Evolutionary conservation across 805 yeast species (phyloP).

Genomic region (Starmerella ratchasimensis): DNA sequence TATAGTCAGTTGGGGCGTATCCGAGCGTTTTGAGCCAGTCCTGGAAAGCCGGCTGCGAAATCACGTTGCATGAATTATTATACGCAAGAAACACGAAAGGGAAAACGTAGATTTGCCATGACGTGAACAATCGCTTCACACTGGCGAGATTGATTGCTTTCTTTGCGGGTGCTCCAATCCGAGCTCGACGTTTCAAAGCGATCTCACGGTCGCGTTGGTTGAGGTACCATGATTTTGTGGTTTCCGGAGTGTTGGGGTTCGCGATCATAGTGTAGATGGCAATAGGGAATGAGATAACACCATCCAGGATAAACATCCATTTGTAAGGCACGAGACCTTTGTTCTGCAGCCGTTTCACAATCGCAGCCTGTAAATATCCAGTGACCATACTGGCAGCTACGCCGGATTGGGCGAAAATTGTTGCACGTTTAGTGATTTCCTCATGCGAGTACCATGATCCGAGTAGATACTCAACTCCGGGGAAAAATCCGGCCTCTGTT

Average conservation of each 20-base stretch:
- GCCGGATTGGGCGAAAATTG: constrained; percentile 23
- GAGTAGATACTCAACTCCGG: constrained; percentile 24
- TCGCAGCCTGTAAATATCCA: constrained; percentile 46
- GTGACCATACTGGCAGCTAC: constrained; percentile 35
- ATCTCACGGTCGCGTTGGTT: constrained; percentile 31
- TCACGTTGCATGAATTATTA: constrained; percentile 29
- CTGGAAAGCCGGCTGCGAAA: constrained; percentile 32
- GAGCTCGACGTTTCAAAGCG: constrained; percentile 30
- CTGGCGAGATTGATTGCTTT: constrained; percentile 27
- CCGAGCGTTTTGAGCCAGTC: constrained; percentile 34
- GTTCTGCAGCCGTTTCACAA: constrained; percentile 28
- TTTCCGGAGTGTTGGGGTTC: constrained; percentile 37
- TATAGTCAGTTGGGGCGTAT: constrained; percentile 28
- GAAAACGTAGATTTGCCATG: constrained; percentile 38
- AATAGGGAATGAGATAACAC: constrained; percentile 33
- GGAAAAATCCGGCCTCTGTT: constrained; percentile 24
- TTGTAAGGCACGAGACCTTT: constrained; percentile 29
- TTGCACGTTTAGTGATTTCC: constrained; percentile 24
- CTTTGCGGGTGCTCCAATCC: constrained; percentile 15
- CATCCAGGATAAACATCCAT: constrained; percentile 38
- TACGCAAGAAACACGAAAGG: constrained; percentile 31
- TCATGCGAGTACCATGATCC: constrained; percentile 25
- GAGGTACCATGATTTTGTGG: constrained; percentile 33
- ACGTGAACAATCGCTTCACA: constrained; percentile 29
- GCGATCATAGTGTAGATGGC: constrained; percentile 33